Base-by-base conservation (phyloP, 805 yeast species). In the Wickerhamomyces kurtzmanii region DNA sequence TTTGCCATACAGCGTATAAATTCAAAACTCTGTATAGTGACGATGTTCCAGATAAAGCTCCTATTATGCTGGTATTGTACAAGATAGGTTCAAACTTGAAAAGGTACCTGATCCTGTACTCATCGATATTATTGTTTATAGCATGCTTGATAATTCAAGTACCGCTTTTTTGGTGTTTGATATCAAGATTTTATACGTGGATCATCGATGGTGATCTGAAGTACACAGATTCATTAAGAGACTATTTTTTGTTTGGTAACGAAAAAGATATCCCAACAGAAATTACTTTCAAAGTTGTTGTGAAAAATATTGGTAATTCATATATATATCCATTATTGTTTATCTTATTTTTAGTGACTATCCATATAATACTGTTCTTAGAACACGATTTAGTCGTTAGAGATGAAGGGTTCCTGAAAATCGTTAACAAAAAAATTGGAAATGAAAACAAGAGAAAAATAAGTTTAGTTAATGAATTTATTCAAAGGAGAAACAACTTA, bases 1-100 rank as follows among this genome's bases (percentile, higher is more conserved):
- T 91, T 22, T 91, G 97, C 51, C 79, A 85, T 43, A 62, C 80
- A 20, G 70, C 74, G 17, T 86, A 80, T 52, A 65, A 62, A 31
- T 82, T 82, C 50, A 64, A 66, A 17, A 79, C 84, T 15, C 64
- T 73, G 2, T 82, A 78, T 48, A 68, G 67, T 27, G 71, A 68
- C 3, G 52, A 70, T 26, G 78, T 79, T 73, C 91, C 93, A 2
- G 54, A 50, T 7, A 49, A 55, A 15, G 68, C 82, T 15, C 94
- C 95, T 0, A 8, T 71, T 3, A 33, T 40, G 1, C 49, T 75
- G 23, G 51, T 82, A 11, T 23, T 71, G 33, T 42, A 41, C 23
- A 69, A 66, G 25, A 39, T 67, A 6, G 24, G 51, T n/a, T n/a
- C n/a, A n/a, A n/a, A n/a, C n/a, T n/a, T n/a, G n/a, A n/a, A n/a